These are phyloP conservation scores for Penicillium sclerotiorum DNA, from an alignment of 2,329 filamentous ascomycete species.

Conservation along the genomic window DNA sequence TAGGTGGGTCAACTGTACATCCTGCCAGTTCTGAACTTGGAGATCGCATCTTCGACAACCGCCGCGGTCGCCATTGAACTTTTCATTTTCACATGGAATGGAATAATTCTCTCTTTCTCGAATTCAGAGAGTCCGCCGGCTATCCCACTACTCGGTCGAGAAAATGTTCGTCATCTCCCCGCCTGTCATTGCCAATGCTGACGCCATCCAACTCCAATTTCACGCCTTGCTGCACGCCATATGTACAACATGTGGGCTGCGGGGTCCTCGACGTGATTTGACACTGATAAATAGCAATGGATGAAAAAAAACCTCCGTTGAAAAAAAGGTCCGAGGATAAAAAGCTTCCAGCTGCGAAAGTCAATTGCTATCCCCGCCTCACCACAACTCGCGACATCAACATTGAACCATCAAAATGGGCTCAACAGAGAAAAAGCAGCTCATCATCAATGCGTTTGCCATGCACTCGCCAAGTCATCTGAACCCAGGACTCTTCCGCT, in stretches of 20 bases:
- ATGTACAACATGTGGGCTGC: constrained; percentile 4
- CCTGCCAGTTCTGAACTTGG: no score
- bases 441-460: constrained; percentile 53
- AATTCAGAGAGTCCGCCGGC: no score
- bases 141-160: constrained; percentile 9
- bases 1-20: no score
- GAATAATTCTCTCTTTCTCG: no score
- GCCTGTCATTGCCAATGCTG: constrained; percentile 13
- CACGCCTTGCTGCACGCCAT: constrained; percentile 26
- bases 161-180: background rate
- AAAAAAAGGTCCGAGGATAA: background rate
- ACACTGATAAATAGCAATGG: constrained; percentile 13
- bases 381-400: background rate
- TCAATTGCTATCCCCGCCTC: background rate
- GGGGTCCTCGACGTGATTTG: constrained; percentile 13
- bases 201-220: constrained; percentile 30
- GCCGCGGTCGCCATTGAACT: no score
- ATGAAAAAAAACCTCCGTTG: background rate
- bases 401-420: constrained; percentile 10
- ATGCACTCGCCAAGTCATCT: constrained; percentile 53
- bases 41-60: no score
- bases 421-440: constrained; percentile 35
- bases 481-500: constrained; percentile 46
- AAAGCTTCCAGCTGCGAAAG: background rate
- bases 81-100: no score